These are phyloP conservation scores for Corchorus olitorius DNA, from an alignment of 345 rosid genomes.

Conservation along the genomic window DNA sequence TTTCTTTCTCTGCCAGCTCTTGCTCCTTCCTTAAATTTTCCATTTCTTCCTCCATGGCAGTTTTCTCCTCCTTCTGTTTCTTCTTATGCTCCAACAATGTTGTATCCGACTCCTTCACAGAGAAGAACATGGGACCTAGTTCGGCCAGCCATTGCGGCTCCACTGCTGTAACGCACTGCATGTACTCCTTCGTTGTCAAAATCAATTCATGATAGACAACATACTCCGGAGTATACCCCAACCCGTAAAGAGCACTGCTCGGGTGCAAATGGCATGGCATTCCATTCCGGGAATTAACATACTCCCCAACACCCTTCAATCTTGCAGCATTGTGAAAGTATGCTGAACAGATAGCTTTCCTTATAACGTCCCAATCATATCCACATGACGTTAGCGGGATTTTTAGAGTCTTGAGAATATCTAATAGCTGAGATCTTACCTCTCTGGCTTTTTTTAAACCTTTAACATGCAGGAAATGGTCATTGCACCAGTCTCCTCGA, in stretches of 20 bases:
- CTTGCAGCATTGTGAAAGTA: conserved; percentile 94
- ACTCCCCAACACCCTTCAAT: conserved; percentile 94
- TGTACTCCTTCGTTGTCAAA: conserved; percentile 89
- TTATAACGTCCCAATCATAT: conserved; percentile 68
- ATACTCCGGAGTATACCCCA: conserved; percentile 83
- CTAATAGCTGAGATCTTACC: conserved; percentile 93
- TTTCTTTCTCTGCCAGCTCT: conserved; percentile 55
- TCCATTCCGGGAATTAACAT: conserved; percentile 80
- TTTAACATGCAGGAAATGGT: conserved; percentile 83
- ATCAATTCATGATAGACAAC: conserved; percentile 93
- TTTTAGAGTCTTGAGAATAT: conserved; percentile 80
- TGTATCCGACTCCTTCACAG: conserved; percentile 87
- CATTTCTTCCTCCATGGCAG: conserved; percentile 97
- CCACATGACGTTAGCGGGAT: conserved; percentile 80
- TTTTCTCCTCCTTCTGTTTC: conserved; percentile 84
- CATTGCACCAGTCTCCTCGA: conserved; percentile 94
- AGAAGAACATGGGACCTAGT: conserved; percentile 96
- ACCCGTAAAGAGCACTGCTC: conserved; percentile 87
- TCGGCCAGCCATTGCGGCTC: conserved; percentile 97
- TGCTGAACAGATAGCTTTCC: conserved; percentile 92
- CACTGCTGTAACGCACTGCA: conserved; percentile 95
- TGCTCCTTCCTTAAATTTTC: conserved; percentile 79
- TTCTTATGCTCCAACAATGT: conserved; percentile 91
- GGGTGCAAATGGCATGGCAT: conserved; percentile 98
- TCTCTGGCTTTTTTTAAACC: conserved; percentile 89